Percentiles rank a stretch among this genome's conserved stretches.
phyloP scores from a whole-genome alignment of 257 asterid genomes.

The Penstemon davidsonii region DNA sequence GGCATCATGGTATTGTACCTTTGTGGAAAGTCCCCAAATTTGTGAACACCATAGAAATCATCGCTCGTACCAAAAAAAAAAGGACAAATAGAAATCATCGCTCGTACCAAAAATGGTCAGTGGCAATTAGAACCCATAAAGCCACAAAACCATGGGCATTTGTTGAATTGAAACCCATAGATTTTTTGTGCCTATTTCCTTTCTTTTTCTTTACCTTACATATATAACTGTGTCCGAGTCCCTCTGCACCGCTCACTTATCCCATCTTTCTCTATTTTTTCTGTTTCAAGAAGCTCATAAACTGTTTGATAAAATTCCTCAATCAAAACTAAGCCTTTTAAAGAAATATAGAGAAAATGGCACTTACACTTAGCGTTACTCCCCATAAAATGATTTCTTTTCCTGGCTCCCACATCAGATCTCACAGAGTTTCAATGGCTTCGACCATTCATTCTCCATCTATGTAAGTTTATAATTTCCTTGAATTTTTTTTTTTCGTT shows the following conservation, averaged over 20 bases:
- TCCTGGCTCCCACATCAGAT: slow-evolving; percentile 43
- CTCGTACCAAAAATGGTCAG: slow-evolving; percentile 24
- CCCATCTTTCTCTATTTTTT: neutral
- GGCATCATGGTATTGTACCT: slow-evolving; percentile 21
- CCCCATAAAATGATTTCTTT: slow-evolving; percentile 39
- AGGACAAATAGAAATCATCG: slow-evolving; percentile 38
- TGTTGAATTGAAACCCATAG: slow-evolving; percentile 18
- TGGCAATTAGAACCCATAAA: slow-evolving; percentile 2
- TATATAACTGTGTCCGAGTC: slow-evolving; percentile 16
- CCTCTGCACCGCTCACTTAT: slow-evolving; percentile 16
- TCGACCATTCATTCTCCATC: slow-evolving; percentile 50
- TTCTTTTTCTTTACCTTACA: neutral
- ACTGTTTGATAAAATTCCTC: neutral
- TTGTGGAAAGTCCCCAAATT: slow-evolving; percentile 12
- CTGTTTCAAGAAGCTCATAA: neutral
- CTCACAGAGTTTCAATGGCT: slow-evolving; percentile 51
- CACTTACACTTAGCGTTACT: slow-evolving; percentile 38
- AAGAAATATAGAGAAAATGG: slow-evolving; percentile 32
- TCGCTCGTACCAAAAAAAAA: slow-evolving; percentile 21
- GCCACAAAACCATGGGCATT: slow-evolving; percentile 31
- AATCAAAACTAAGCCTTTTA: neutral
- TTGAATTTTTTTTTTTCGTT: neutral
- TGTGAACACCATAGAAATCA: slow-evolving; percentile 36
- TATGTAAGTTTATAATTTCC: slow-evolving; percentile 24
- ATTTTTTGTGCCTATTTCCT: neutral